Evolutionary conservation across 352 stramenopile species (phyloP).

Genomic region (Phytophthora fragariae): DNA sequence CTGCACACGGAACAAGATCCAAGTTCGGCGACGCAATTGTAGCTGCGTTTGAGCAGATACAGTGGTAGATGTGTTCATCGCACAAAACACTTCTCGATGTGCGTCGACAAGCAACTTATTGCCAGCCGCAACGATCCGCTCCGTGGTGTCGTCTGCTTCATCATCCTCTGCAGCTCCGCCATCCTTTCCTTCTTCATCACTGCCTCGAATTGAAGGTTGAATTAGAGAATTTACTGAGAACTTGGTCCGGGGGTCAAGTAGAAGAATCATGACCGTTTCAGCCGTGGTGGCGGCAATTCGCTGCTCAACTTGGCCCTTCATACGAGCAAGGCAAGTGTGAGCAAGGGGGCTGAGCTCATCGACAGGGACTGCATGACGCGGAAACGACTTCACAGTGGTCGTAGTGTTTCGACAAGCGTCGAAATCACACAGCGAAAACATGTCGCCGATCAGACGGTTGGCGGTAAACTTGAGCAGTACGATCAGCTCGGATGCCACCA

Average conservation of each 20-base stretch:
- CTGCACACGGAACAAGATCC: neutral
- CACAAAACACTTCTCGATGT: constrained; percentile 6
- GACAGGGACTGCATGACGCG: too few relatives aligned
- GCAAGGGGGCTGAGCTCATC: too few relatives aligned
- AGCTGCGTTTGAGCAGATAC: neutral
- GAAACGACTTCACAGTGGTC: too few relatives aligned
- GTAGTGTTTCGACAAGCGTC: neutral
- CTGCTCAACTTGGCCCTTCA: too few relatives aligned
- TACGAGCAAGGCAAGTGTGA: too few relatives aligned
- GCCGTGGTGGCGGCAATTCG: too few relatives aligned
- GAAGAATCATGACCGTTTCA: too few relatives aligned
- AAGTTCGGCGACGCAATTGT: neutral
- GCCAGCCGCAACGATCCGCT: neutral
- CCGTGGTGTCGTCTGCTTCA: neutral
- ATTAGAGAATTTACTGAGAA: too few relatives aligned
- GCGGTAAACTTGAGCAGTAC: constrained; percentile 11
- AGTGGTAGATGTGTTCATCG: neutral
- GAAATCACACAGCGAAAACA: constrained; percentile 5
- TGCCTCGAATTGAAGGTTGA: neutral
- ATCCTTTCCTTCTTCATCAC: neutral
- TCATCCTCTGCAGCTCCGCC: neutral
- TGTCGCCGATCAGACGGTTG: neutral
- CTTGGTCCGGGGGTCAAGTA: too few relatives aligned
- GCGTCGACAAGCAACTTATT: neutral
- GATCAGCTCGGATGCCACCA: constrained; percentile 14